Evolutionary conservation across 2,329 filamentous ascomycete genomes (phyloP).

Genomic region (Claviceps pusilla): DNA sequence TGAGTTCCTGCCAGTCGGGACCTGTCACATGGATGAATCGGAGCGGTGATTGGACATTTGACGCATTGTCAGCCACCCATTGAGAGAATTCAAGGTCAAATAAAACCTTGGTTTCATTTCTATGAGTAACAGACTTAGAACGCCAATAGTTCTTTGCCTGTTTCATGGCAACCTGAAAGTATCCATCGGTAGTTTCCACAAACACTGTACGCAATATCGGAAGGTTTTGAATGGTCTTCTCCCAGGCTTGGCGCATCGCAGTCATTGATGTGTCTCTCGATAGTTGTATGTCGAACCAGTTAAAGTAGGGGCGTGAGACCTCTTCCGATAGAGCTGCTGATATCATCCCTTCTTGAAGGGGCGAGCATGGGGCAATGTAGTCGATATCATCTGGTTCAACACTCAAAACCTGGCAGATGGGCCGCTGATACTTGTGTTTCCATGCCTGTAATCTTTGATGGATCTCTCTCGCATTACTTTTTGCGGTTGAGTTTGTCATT

Average conservation of each 20-base stretch:
- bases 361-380: constrained; percentile 66
- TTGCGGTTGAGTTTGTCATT: neutral
- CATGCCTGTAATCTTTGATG: constrained; percentile 49
- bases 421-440: constrained; percentile 42
- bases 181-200: constrained; percentile 56
- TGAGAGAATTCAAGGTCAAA: constrained; percentile 21
- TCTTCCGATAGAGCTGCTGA: constrained; percentile 46
- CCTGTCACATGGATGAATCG: constrained; percentile 29
- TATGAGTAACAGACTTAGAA: constrained; percentile 15
- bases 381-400: constrained; percentile 44
- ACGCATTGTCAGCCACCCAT: constrained; percentile 41
- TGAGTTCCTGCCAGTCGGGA: neutral
- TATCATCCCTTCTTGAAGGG: constrained; percentile 76
- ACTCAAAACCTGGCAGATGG: constrained; percentile 36
- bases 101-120: constrained; percentile 17
- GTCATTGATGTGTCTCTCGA: constrained; percentile 25
- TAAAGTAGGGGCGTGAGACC: constrained; percentile 54
- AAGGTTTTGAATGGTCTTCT: constrained; percentile 30
- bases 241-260: constrained; percentile 43
- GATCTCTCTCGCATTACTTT: constrained; percentile 26
- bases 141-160: constrained; percentile 28
- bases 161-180: constrained; percentile 54
- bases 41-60: constrained; percentile 35
- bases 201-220: constrained; percentile 63
- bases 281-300: constrained; percentile 52